A percentile compares a stretch with the other conserved stretches of the same genome.
These are phyloP conservation scores for Melampsora medusae DNA, from an alignment of 1,284 basidiomycete species.

Conservation along the genomic window DNA sequence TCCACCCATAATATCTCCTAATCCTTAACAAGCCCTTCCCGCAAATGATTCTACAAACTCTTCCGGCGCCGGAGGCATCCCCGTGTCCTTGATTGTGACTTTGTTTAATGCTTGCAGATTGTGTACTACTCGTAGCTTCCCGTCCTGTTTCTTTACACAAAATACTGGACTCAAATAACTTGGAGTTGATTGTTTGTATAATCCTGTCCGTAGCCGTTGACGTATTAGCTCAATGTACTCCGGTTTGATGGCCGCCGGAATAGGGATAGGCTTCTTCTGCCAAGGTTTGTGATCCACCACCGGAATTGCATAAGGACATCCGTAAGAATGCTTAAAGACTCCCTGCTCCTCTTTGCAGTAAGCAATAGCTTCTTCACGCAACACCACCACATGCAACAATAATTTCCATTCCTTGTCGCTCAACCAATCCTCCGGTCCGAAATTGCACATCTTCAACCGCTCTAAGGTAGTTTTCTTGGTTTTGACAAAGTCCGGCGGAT, in stretches of 20 bases:
- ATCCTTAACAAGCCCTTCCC: not conserved
- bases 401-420: not conserved
- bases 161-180: constrained; percentile 18
- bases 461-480: constrained; percentile 1
- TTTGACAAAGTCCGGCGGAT: constrained; percentile 3
- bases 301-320: constrained; percentile 6
- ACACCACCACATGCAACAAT: not conserved
- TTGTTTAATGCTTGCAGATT: constrained; percentile 17
- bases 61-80: too few relatives aligned
- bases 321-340: constrained; percentile 2
- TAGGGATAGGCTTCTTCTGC: constrained; percentile 13
- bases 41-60: not conserved
- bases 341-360: constrained; percentile 1
- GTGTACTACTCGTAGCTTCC: constrained; percentile 14
- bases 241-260: not conserved
- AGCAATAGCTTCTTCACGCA: not conserved
- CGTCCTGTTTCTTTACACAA: constrained; percentile 4
- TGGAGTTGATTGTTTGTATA: constrained; percentile 23
- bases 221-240: not conserved
- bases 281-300: constrained; percentile 10
- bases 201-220: constrained; percentile 1
- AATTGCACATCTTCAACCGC: not conserved
- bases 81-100: constrained; percentile 18
- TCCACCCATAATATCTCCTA: constrained; percentile 14
- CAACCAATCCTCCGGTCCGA: constrained; percentile 1